A percentile compares a stretch with the other conserved stretches of the same genome.
Conservation (phyloP, 1,284 basidiomycete genomes). For the Malassezia slooffiae region DNA sequence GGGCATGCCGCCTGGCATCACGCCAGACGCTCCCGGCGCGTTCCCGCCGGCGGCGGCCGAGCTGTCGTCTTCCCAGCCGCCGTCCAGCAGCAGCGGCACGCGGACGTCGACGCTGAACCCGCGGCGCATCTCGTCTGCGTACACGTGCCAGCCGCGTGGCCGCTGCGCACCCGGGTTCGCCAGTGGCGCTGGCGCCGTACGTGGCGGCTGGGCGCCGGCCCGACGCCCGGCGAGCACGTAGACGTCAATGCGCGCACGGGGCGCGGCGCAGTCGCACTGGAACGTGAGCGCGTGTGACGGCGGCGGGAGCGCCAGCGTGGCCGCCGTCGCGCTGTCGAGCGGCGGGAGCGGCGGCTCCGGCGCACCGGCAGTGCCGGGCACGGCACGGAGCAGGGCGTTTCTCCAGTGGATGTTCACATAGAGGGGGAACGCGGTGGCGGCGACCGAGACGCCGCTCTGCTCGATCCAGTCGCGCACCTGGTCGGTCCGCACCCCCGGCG, state of each 20-base stretch:
- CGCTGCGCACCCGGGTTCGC: not conserved
- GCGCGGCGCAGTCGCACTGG: conserved; percentile 9
- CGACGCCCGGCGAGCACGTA: conserved; percentile 1
- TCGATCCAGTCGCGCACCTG: no score
- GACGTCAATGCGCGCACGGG: conserved; percentile 8
- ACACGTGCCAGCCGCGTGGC: conserved; percentile 5
- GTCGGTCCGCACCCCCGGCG: no score
- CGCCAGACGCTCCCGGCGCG: no score
- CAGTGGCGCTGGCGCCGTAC: not conserved
- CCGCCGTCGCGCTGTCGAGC: no score
- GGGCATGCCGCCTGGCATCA: no score
- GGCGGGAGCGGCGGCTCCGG: no score
- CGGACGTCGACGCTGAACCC: not conserved
- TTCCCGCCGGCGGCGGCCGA: not conserved
- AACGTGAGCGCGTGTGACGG: conserved; percentile 7
- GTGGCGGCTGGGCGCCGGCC: not conserved
- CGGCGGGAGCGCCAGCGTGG: not conserved
- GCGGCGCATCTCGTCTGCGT: not conserved
- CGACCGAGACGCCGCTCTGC: no score
- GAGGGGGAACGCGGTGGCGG: no score
- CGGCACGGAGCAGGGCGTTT: no score
- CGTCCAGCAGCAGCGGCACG: conserved; percentile 7
- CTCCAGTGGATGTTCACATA: no score
- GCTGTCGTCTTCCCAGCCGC: not conserved
- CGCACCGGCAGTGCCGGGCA: no score